Conservation (phyloP, 208 protist species). For the Vickermania ingenoplastis region DNA sequence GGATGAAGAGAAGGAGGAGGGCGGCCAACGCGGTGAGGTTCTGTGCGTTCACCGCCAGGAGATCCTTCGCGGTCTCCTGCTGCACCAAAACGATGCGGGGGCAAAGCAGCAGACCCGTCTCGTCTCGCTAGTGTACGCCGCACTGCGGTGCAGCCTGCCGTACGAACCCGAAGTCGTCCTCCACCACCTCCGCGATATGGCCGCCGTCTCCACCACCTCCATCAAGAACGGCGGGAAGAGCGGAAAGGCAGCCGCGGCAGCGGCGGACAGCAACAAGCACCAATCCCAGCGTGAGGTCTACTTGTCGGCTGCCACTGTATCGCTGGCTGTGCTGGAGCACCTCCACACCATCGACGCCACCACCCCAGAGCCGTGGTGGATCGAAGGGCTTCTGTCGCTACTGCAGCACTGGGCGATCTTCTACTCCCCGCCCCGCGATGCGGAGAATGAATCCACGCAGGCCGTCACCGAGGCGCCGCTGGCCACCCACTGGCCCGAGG, state of each 20-base stretch:
- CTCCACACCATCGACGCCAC: background rate
- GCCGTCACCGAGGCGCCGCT: constrained; percentile 68
- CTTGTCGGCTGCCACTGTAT: constrained; percentile 14
- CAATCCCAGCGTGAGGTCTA: background rate
- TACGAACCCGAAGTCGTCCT: constrained; percentile 31
- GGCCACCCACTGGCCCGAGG: constrained; percentile 26
- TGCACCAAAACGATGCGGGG: constrained; percentile 54
- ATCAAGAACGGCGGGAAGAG: background rate
- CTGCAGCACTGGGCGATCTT: constrained; percentile 61
- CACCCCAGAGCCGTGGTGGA: background rate
- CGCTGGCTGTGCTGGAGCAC: constrained; percentile 44
- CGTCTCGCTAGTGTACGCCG: constrained; percentile 42
- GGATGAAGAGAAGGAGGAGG: background rate
- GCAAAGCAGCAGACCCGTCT: constrained; percentile 46
- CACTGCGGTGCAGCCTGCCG: constrained; percentile 28
- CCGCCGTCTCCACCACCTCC: constrained; percentile 13
- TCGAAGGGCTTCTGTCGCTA: constrained; percentile 20
- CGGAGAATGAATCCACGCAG: constrained; percentile 70
- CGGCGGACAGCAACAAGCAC: constrained; percentile 5
- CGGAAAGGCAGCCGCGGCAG: constrained; percentile 36
- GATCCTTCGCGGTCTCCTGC: constrained; percentile 48
- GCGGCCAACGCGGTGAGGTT: background rate
- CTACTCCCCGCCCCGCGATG: constrained; percentile 60
- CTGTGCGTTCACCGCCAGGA: constrained; percentile 15
- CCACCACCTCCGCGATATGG: background rate